Evolutionary conservation across 176 grass and related monocot species (phyloP).

Genomic region (Phragmites australis): DNA sequence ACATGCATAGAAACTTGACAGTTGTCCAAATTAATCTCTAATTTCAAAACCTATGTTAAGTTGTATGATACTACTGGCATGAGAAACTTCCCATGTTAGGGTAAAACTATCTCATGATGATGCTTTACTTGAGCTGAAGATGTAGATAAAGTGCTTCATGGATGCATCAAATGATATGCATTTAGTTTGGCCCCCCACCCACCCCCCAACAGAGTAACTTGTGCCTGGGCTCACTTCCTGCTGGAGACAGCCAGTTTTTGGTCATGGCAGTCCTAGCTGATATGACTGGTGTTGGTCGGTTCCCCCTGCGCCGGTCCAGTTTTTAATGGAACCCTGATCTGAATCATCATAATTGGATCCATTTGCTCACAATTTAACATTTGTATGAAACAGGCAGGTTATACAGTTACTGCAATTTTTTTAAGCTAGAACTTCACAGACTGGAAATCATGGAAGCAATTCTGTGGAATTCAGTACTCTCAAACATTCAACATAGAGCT

Average conservation of each 20-base stretch:
- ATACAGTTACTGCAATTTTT: background rate
- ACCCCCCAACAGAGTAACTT: too few species aligned
- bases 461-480: background rate
- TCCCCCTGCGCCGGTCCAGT: too few species aligned
- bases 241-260: too few species aligned
- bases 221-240: too few species aligned
- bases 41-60: constrained; percentile 10
- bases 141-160: background rate
- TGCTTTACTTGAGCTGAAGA: background rate
- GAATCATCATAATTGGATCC: too few species aligned
- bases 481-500: background rate
- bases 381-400: background rate
- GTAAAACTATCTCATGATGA: background rate
- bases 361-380: background rate
- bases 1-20: background rate
- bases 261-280: too few species aligned
- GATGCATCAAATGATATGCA: too few species aligned
- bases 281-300: too few species aligned
- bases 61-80: constrained; percentile 11
- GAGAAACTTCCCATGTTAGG: background rate
- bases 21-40: constrained; percentile 10
- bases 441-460: background rate
- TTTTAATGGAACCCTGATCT: too few species aligned
- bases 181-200: too few species aligned
- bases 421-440: background rate